Evolutionary conservation across 176 grass and related monocot genomes (phyloP).

Genomic region (Poa annua): DNA sequence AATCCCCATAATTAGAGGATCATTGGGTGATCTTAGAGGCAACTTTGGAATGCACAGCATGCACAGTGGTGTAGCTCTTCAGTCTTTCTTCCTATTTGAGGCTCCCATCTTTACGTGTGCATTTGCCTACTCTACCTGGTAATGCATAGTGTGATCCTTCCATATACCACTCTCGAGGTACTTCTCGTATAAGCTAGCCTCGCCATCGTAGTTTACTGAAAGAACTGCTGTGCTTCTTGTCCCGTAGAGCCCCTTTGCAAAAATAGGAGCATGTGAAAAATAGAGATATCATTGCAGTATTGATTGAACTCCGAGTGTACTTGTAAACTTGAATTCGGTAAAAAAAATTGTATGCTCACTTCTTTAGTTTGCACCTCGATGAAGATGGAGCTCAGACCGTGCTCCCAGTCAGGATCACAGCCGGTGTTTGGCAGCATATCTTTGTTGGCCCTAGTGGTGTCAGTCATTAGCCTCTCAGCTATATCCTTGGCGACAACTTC

Average conservation of each 20-base stretch:
- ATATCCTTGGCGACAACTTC: too few relatives aligned
- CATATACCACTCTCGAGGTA: conserved; percentile 77
- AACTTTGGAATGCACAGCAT: conserved; percentile 21
- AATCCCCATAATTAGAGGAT: neutral
- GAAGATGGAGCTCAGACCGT: conserved; percentile 74
- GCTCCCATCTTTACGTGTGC: neutral
- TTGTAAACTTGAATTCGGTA: too few relatives aligned
- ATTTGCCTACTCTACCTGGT: conserved; percentile 55
- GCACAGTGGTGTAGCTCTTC: neutral
- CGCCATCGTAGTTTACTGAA: conserved; percentile 60
- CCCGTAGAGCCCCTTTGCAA: conserved; percentile 67
- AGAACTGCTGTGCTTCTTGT: conserved; percentile 86
- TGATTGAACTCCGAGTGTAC: too few relatives aligned
- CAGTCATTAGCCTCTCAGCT: too few relatives aligned
- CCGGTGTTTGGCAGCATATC: conserved; percentile 68
- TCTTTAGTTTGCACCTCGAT: conserved; percentile 66
- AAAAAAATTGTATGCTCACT: conserved; percentile 39
- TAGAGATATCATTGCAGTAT: too few relatives aligned
- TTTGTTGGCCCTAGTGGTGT: conserved; percentile 66
- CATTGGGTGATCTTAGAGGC: neutral
- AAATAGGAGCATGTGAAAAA: conserved; percentile 28
- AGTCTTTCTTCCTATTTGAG: conserved; percentile 13
- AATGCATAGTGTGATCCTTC: conserved; percentile 83
- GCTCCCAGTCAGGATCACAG: conserved; percentile 69
- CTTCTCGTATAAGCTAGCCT: conserved; percentile 88